These are phyloP conservation scores for Verticillium nonalfalfae DNA, from an alignment of 2,329 filamentous ascomycete species.

Conservation along the genomic window DNA sequence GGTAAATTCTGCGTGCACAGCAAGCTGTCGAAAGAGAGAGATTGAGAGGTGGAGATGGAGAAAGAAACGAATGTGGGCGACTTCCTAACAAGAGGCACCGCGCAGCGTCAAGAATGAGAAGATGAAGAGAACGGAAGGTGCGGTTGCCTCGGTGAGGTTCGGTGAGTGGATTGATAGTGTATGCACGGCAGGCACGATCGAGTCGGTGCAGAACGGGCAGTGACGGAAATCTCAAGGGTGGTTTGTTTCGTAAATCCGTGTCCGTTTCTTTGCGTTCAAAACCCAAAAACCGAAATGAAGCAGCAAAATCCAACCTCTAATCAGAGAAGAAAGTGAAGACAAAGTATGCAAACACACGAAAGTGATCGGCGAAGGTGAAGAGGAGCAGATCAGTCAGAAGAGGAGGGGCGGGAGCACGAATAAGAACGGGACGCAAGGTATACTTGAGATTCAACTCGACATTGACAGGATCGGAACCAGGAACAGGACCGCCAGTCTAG, in stretches of 20 bases:
- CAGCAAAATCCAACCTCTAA: background rate
- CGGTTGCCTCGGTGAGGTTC: background rate
- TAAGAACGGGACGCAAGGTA: background rate
- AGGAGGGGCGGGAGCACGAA: background rate
- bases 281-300: background rate
- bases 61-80: conserved; percentile 2
- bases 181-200: background rate
- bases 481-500: conserved; percentile 1
- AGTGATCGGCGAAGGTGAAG: conserved; percentile 2
- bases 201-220: background rate
- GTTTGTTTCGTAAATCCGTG: background rate
- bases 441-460: background rate
- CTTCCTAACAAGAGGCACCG: background rate
- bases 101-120: background rate
- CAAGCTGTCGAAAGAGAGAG: background rate
- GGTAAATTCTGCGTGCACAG: background rate
- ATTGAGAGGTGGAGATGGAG: too few relatives aligned
- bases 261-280: background rate
- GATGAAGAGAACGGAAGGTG: background rate
- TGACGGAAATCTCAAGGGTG: background rate
- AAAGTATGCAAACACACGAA: background rate
- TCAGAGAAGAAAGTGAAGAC: background rate
- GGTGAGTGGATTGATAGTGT: background rate
- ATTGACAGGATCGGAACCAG: background rate
- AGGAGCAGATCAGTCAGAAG: background rate